Percentiles rank a stretch among this genome's conserved stretches.
phyloP scores from a whole-genome alignment of 2,329 filamentous ascomycete genomes.

The Aspergillus sp. region DNA sequence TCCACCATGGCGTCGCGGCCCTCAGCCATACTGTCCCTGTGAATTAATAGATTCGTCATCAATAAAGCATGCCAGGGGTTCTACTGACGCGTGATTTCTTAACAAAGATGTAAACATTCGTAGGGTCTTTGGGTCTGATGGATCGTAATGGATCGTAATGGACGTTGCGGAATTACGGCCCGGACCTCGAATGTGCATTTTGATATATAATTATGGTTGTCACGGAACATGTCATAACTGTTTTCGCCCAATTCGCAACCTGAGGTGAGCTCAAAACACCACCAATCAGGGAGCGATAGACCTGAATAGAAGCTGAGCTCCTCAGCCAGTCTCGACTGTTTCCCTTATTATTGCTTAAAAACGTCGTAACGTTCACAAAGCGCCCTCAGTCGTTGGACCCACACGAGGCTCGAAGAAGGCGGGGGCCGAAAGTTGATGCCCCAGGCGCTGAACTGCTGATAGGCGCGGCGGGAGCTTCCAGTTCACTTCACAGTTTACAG shows the following conservation, averaged over 20 bases:
- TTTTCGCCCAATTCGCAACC: no score
- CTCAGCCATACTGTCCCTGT: no score
- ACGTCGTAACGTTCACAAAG: neutral
- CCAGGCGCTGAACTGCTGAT: neutral
- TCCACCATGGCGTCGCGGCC: neutral
- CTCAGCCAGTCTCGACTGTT: neutral
- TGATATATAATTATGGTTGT: neutral
- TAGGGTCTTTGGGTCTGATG: neutral
- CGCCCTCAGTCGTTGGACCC: neutral
- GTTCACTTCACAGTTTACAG: neutral
- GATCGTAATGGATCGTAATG: neutral
- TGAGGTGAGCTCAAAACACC: no score
- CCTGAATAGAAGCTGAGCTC: neutral
- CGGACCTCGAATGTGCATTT: neutral
- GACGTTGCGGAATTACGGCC: neutral
- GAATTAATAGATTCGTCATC: no score
- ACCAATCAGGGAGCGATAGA: neutral
- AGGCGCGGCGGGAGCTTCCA: neutral
- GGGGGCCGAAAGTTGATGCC: neutral
- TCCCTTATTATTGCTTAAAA: neutral
- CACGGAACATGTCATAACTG: no score
- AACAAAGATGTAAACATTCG: neutral
- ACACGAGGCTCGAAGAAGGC: slow-evolving; percentile 4
- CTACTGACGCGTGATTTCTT: no score
- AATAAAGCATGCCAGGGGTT: no score